Percentiles rank a stretch among this genome's conserved stretches.
Conservation (phyloP, 2,329 filamentous ascomycete genomes). For the Cryphonectria radicalis region DNA sequence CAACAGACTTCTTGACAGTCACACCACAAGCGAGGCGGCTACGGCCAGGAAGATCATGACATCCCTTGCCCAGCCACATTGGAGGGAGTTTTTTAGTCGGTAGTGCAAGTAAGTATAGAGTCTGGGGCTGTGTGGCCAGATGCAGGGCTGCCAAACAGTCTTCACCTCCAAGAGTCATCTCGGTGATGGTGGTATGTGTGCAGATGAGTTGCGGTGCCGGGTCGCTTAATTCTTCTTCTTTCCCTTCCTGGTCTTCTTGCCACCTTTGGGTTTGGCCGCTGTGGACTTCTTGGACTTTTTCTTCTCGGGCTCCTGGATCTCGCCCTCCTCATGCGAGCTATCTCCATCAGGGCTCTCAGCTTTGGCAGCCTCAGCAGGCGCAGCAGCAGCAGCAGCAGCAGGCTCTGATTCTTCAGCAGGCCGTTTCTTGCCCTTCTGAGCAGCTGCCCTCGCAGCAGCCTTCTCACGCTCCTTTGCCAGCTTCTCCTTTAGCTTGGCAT, state of each 20-base stretch:
- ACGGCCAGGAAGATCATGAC: neutral
- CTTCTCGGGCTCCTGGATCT: conserved; percentile 49
- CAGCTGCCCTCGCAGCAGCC: conserved; percentile 44
- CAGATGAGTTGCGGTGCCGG: neutral
- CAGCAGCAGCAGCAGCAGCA: conserved; percentile 4
- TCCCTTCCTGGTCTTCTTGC: conserved; percentile 41
- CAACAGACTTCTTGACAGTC: neutral
- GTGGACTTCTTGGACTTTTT: conserved; percentile 54
- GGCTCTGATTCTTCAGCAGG: conserved; percentile 35
- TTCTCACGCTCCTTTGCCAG: conserved; percentile 61
- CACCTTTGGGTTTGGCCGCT: conserved; percentile 47
- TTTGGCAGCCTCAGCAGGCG: conserved; percentile 30
- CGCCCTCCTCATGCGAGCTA: conserved; percentile 27
- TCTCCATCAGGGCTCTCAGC: conserved; percentile 22
- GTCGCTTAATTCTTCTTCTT: conserved; percentile 33
- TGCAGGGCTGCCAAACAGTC: neutral
- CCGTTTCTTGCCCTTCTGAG: conserved; percentile 40
- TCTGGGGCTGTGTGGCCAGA: neutral
- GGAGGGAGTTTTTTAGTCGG: neutral
- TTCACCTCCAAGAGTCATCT: neutral
- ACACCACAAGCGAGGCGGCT: neutral
- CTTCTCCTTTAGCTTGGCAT: conserved; percentile 57
- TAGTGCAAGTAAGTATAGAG: neutral
- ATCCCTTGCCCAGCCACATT: neutral
- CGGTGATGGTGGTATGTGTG: neutral